Evolutionary conservation across 257 asterid genomes (phyloP), one percentile per base, ranked within the genome.

Genomic region (Prunella vulgaris): DNA sequence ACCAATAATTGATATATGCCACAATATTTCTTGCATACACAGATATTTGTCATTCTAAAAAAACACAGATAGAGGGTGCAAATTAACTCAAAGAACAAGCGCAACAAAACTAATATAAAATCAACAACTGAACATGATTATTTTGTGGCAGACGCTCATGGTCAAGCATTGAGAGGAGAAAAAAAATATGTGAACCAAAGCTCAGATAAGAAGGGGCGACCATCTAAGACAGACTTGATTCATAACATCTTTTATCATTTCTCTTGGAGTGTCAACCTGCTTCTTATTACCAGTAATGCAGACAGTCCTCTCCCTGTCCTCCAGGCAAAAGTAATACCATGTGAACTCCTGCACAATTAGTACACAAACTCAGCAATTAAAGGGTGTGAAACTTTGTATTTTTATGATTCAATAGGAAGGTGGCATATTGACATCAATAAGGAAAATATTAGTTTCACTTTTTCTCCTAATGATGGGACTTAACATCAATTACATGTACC

Each of bases 171-270:
- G 35, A 75, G 35, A 75, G 24, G 28, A 64, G 68, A 53, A 14
- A 60, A n/a, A 30, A 17, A 49, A 60, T 20, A 18, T 3, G 48
- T 42, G 63, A 64, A 75, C 32, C 33, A 35, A n/a, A 63, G 60
- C 10, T 25, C 21, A 40, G 20, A 42, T 58, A 71, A 30, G 60
- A 73, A 40, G 64, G 46, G 62, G 3, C 63, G 35, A 79, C 53
- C 53, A 71, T 60, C 72, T 2, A 3, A n/a, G 49, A 78, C 95
- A 82, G 82, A 93, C 99, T 97, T 94, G 99, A 83, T 80, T 91
- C 99, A 94, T 91, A 74, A 89, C 99, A 75, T 94, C 99, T 82
- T 79, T 86, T 64, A 94, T 87, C 93, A 94, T 86, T 76, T 94
- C 97, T 58, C 81, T 80, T 10, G 99, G 97, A 79, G 75, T 73